A percentile compares a stretch with the other conserved stretches of the same genome.
Conservation (phyloP, 2,329 filamentous ascomycete genomes). For the Elsinoe batatas region DNA sequence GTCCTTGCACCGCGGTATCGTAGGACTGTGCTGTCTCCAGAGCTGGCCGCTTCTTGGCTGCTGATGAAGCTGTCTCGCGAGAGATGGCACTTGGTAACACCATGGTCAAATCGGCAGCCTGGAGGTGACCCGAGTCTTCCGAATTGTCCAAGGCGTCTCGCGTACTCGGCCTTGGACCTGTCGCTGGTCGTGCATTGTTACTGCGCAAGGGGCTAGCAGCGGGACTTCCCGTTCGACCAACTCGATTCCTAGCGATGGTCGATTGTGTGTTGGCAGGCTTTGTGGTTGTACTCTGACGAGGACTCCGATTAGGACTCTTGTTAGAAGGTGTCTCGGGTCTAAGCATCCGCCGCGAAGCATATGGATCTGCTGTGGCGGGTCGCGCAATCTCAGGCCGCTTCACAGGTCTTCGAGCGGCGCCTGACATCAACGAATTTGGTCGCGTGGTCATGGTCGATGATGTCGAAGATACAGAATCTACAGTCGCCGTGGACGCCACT, state of each 20-base stretch:
- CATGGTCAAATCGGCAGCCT: slow-evolving; percentile 40
- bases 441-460: slow-evolving; percentile 23
- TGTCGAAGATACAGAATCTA: slow-evolving; percentile 21
- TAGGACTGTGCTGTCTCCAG: slow-evolving; percentile 31
- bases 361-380: slow-evolving; percentile 47
- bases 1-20: slow-evolving; percentile 29
- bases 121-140: slow-evolving; percentile 14
- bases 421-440: slow-evolving; percentile 44
- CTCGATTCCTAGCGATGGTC: slow-evolving; percentile 12
- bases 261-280: slow-evolving; percentile 24
- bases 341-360: slow-evolving; percentile 31
- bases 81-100: slow-evolving; percentile 35
- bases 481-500: slow-evolving; percentile 23
- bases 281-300: slow-evolving; percentile 26
- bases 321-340: slow-evolving; percentile 38
- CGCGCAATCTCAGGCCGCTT: slow-evolving; percentile 35
- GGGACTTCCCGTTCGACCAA: slow-evolving; percentile 13
- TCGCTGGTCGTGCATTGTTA: slow-evolving; percentile 10
- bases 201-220: slow-evolving; percentile 13
- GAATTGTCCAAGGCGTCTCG: slow-evolving; percentile 22
- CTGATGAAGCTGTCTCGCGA: slow-evolving; percentile 17
- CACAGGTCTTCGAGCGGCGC: slow-evolving; percentile 46
- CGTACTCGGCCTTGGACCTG: slow-evolving; percentile 23
- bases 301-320: slow-evolving; percentile 36
- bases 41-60: slow-evolving; percentile 23